A percentile compares a stretch with the other conserved stretches of the same genome.
Evolutionary conservation across 2,329 filamentous ascomycete species (phyloP).

Genomic region (Cladosporium velox): DNA sequence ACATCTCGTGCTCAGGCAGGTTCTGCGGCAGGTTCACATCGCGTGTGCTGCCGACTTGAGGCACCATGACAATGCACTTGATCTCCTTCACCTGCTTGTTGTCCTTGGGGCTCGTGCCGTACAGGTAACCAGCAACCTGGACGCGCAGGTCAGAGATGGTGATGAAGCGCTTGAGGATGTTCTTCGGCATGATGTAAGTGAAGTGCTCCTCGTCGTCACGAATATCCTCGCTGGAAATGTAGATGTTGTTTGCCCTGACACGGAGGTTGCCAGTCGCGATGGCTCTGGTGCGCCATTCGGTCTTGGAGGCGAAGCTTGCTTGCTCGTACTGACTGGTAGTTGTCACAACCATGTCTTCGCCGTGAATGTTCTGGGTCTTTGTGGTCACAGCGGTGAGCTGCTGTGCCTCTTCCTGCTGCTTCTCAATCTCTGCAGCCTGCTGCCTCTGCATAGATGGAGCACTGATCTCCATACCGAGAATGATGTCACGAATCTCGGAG

Average conservation of each 20-base stretch:
- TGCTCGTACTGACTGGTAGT: constrained; percentile 98
- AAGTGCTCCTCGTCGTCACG: constrained; percentile 84
- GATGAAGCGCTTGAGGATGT: constrained; percentile 97
- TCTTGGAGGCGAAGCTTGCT: constrained; percentile 97
- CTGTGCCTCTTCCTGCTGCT: constrained; percentile 95
- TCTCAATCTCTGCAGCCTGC: constrained; percentile 97
- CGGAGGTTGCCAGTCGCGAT: constrained; percentile 95
- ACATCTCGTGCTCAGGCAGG: constrained; percentile 87
- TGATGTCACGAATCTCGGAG: constrained; percentile 97
- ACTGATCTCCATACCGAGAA: constrained; percentile 98
- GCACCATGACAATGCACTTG: constrained; percentile 94
- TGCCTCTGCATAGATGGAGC: constrained; percentile 97
- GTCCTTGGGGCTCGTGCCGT: constrained; percentile 87
- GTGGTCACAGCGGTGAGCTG: constrained; percentile 97
- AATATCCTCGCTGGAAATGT: constrained; percentile 93
- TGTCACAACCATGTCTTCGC: constrained; percentile 96
- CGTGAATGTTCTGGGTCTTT: constrained; percentile 95
- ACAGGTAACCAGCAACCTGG: constrained; percentile 93
- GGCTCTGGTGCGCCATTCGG: constrained; percentile 94
- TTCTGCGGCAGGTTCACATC: constrained; percentile 89
- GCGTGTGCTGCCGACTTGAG: constrained; percentile 90
- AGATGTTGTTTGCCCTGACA: constrained; percentile 95
- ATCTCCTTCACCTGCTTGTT: constrained; percentile 98
- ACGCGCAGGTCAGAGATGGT: constrained; percentile 94
- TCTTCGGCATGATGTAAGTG: constrained; percentile 99